phyloP scores from a whole-genome alignment of 495 filamentous ascomycete species.

The Penicillium manginii region DNA sequence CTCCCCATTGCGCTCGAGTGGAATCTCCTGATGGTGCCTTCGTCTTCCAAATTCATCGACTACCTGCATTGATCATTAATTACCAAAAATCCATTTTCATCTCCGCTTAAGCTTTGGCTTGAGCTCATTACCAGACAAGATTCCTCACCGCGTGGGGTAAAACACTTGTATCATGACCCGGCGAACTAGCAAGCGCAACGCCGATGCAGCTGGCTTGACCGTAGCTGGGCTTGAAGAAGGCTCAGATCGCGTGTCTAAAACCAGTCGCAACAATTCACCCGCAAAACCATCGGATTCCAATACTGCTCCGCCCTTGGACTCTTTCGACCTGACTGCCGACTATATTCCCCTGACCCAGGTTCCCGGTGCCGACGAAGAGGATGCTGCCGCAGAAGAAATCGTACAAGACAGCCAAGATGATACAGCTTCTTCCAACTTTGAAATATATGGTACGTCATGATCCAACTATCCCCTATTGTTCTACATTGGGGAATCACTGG shows the following conservation, averaged over 20 bases:
- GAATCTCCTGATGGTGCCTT: background rate
- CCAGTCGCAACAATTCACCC: constrained; percentile 7
- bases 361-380: constrained; percentile 39
- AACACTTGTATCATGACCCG: constrained; percentile 6
- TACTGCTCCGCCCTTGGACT: constrained; percentile 31
- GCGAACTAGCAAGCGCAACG: constrained; percentile 25
- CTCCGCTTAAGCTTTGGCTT: too few relatives aligned
- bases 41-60: background rate
- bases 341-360: constrained; percentile 42
- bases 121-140: too few relatives aligned
- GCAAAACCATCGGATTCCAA: constrained; percentile 7
- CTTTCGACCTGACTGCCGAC: constrained; percentile 36
- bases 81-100: too few relatives aligned
- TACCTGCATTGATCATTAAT: too few relatives aligned
- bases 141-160: background rate
- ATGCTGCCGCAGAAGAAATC: constrained; percentile 38
- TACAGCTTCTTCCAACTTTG: constrained; percentile 41
- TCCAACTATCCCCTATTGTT: background rate
- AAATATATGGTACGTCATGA: constrained; percentile 53
- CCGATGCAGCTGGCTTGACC: constrained; percentile 16
- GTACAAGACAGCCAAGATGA: constrained; percentile 45
- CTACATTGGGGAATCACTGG: background rate
- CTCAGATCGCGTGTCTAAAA: constrained; percentile 25
- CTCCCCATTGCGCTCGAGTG: too few relatives aligned
- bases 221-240: constrained; percentile 18